Base-by-base conservation (phyloP, 257 asterid species). In the Echites panduratus region DNA sequence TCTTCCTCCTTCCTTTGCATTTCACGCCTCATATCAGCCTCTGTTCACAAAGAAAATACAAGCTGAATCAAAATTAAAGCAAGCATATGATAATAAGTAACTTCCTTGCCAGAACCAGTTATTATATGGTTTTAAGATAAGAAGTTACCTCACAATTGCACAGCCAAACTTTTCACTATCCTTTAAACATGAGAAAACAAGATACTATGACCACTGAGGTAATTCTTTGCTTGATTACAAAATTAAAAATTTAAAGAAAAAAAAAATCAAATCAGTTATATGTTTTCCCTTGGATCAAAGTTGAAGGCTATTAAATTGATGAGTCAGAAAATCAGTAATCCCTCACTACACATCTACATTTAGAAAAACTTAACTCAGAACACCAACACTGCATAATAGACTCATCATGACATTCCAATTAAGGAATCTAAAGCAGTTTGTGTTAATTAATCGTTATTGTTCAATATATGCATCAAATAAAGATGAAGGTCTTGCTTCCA, bases 1-100 rank as follows among this genome's bases (percentile, higher is more conserved):
- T 95, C 99, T 79, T 84, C 98, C 76, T 89, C 98, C 87, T 79
- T 90, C 88, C 96, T 88, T 76, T 95, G 98, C 83, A 85, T 61
- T 80, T 92, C 98, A 76, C 91, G 91, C 86, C 83, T 92, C 84
- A 84, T 84, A 72, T 89, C 97, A 73, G 79, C 88, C 86, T 95
- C 99, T 95, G 84, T 35, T 26, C 43, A 62, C 53, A 44, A 11
- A 64, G 54, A 40, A 43, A 45, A 50, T 29, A 53, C 52, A 76
- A 13, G 27, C 19, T 17, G 29, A 29, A 26, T 19, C 24, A 38
- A 10, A 68, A 20, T 16, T 41, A 70, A 16, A 16, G 44, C 58
- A 32, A 27, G 32, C n/a, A 70, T 17, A n/a, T 59, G 26, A 35
- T 40, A 59, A 44, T 22, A 56, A 66, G 22, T 13, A 48, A 49